Evolutionary conservation across 1,139 yeast species (phyloP).

Genomic region (Kodamaea sp.): DNA sequence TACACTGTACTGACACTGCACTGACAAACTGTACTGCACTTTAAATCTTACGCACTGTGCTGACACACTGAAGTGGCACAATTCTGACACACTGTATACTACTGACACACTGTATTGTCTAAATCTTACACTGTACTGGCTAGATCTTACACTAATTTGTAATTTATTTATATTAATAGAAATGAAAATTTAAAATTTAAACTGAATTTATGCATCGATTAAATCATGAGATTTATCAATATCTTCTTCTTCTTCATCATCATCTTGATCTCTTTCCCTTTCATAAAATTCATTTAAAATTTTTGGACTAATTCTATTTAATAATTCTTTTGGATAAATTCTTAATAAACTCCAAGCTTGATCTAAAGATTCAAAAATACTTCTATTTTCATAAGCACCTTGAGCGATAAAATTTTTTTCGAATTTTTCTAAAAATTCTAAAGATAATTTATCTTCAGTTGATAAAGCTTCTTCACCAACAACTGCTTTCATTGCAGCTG

Average conservation of each 20-base stretch:
- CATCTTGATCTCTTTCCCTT: conserved; percentile 65
- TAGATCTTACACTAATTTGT: too few relatives aligned
- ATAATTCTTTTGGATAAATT: conserved; percentile 97
- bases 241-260: conserved; percentile 47
- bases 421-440: conserved; percentile 95
- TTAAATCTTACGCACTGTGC: too few relatives aligned
- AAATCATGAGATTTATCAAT: conserved; percentile 29
- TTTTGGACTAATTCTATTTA: conserved; percentile 97
- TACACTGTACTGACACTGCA: too few relatives aligned
- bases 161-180: too few relatives aligned
- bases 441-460: conserved; percentile 92
- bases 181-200: too few relatives aligned
- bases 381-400: conserved; percentile 95
- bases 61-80: too few relatives aligned
- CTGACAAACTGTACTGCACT: too few relatives aligned
- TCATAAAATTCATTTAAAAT: conserved; percentile 92
- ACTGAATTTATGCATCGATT: conserved; percentile 54
- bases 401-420: conserved; percentile 93
- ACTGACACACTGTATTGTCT: too few relatives aligned
- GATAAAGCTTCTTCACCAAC: conserved; percentile 99
- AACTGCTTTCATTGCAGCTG: conserved; percentile 99
- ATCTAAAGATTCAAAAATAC: conserved; percentile 90
- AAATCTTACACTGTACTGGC: too few relatives aligned
- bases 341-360: conserved; percentile 98
- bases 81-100: too few relatives aligned